Base-by-base conservation (phyloP, 2,329 filamentous ascomycete genomes). In the Cordyceps farinosa region DNA sequence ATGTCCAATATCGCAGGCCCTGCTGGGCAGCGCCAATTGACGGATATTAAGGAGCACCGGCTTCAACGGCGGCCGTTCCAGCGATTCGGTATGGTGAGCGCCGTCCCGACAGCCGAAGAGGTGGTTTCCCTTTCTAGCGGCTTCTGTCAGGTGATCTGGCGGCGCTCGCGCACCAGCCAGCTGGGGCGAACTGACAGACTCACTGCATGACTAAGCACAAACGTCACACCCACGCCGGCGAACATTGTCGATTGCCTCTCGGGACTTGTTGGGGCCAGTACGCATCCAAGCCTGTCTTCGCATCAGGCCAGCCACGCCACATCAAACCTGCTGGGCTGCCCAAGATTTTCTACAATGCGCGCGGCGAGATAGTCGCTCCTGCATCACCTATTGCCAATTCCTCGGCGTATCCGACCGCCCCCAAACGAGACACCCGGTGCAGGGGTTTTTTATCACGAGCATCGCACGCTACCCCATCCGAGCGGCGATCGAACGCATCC, bases 101-200 rank as follows among this genome's bases (percentile, higher is more conserved):
- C 22, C 47, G 10, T 50, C 27, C 52, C 27, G 13, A 27, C 17
- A 40, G 45, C 56, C 45, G 56, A 51, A 36, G 5, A 38, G 22
- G 32, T 27, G 47, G 54, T 40, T 45, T 30, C 53, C 47, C 47
- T 53, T 63, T 63, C 61, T 63, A 58, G 61, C 61, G 38, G 54
- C 45, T 63, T 63, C 61, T 53, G 61, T 63, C 61, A 63, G 53
- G 61, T 63, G 61, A 63, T 53, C 36, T 57, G 42, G 30, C 42
- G 40, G 38, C 32, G 17, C 22, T 42, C 15, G 30, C 42, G 30
- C 32, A 61, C 45, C 29, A 34, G 30, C 29, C 57, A 15, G 32
- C 45, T 13, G 34, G 15, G 34, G 30, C 27, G n/a, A 38, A 11
- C 6, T 5, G 9, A 6, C 34, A 11, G 34, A 22, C 15, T 10